Conservation (phyloP, 768 basidiomycete species). For the Mycena vulgaris region DNA sequence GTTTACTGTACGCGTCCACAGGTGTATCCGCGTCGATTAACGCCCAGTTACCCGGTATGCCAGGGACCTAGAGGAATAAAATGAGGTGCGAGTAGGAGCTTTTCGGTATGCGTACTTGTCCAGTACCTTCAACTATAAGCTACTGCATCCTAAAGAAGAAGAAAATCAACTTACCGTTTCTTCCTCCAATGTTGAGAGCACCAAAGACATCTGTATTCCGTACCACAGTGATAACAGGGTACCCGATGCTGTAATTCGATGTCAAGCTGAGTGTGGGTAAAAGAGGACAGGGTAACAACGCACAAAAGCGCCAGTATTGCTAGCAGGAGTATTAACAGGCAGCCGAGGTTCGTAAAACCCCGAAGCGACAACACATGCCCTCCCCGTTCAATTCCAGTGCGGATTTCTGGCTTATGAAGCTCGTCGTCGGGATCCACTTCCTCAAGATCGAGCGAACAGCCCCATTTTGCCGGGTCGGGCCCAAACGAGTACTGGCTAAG, state of each 20-base stretch:
- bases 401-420: conserved; percentile 43
- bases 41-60: conserved; percentile 59
- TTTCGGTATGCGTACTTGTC: conserved; percentile 34
- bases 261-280: too few species aligned
- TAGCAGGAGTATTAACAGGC: conserved; percentile 58
- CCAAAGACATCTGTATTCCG: conserved; percentile 42
- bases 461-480: conserved; percentile 72
- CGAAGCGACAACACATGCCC: conserved; percentile 67
- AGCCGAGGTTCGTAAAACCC: conserved; percentile 78
- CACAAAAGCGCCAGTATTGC: conserved; percentile 36
- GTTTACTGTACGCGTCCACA: conserved; percentile 49
- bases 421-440: conserved; percentile 61
- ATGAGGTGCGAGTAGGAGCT: conserved; percentile 53
- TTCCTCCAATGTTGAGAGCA: conserved; percentile 65
- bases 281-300: background rate
- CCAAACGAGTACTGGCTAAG: conserved; percentile 64
- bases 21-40: conserved; percentile 75
- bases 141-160: background rate
- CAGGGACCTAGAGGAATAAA: conserved; percentile 22
- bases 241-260: conserved; percentile 49
- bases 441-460: conserved; percentile 61
- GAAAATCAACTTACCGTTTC: conserved; percentile 41
- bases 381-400: conserved; percentile 59
- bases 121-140: conserved; percentile 25
- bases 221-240: conserved; percentile 52